These are phyloP conservation scores for Sungouiozyma intestinalis DNA, from an alignment of 805 yeast genomes.

Conservation along the genomic window DNA sequence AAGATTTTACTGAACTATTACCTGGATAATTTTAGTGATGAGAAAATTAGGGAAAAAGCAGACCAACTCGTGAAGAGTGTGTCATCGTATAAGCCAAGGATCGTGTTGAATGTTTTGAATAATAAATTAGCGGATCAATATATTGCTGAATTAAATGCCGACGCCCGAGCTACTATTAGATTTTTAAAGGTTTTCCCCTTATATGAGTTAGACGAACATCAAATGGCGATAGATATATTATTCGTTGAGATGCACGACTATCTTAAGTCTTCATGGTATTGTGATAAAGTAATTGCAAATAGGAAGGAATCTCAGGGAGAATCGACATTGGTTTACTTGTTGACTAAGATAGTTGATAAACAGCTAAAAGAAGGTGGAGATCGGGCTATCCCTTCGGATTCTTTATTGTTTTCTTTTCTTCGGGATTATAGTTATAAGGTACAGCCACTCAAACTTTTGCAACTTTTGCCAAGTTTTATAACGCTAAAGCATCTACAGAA, in stretches of 20 bases:
- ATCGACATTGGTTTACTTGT: slow-evolving; percentile 30
- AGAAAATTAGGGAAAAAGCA: slow-evolving; percentile 24
- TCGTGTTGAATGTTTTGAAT: slow-evolving; percentile 22
- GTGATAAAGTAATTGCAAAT: slow-evolving; percentile 37
- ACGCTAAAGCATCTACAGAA: slow-evolving; percentile 34
- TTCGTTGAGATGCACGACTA: slow-evolving; percentile 48
- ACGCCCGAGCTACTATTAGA: slow-evolving; percentile 7
- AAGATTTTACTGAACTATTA: slow-evolving; percentile 38
- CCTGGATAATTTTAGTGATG: slow-evolving; percentile 21
- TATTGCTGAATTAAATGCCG: neutral
- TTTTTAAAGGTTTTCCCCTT: slow-evolving; percentile 42
- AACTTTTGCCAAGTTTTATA: slow-evolving; percentile 41
- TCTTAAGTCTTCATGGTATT: slow-evolving; percentile 49
- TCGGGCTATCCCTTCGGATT: neutral
- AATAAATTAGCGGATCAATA: neutral
- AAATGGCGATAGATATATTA: slow-evolving; percentile 50
- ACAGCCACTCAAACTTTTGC: slow-evolving; percentile 29
- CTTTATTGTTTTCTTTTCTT: slow-evolving; percentile 10
- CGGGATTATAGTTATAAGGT: slow-evolving; percentile 18
- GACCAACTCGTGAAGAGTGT: slow-evolving; percentile 28
- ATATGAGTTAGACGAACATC: slow-evolving; percentile 48
- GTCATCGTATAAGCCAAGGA: slow-evolving; percentile 31
- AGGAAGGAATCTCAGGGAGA: slow-evolving; percentile 32
- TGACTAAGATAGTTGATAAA: slow-evolving; percentile 32
- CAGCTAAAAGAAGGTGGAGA: slow-evolving; percentile 20